Evolutionary conservation across 257 asterid species (phyloP).

Genomic region (Petrea volubilis): DNA sequence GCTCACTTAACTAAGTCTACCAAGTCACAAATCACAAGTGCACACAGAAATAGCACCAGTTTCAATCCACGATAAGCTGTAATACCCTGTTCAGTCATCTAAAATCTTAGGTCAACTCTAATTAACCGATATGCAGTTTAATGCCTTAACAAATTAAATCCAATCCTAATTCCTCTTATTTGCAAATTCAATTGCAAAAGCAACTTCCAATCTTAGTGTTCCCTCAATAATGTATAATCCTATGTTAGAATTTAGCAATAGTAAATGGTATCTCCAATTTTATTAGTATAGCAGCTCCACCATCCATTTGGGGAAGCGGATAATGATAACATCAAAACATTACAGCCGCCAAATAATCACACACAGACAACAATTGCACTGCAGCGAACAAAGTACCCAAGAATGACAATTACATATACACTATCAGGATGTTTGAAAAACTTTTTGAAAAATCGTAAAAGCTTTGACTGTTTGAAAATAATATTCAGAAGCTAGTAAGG

Average conservation of each 20-base stretch:
- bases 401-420: background rate
- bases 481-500: too few species aligned
- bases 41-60: background rate
- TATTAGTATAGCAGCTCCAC: background rate
- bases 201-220: background rate
- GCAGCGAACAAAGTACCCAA: constrained; percentile 2
- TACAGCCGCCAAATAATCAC: background rate
- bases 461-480: too few species aligned
- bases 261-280: background rate
- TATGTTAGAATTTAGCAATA: background rate
- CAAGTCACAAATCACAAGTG: background rate
- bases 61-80: background rate
- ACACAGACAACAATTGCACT: background rate
- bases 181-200: background rate
- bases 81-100: background rate
- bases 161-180: background rate
- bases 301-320: background rate
- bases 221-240: background rate
- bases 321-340: background rate
- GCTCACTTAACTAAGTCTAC: background rate
- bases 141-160: background rate
- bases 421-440: too few species aligned
- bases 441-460: too few species aligned
- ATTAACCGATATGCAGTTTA: background rate
- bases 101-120: background rate